Conservation (phyloP, 148 eudicot genomes). For the Heliamphora exappendiculata region DNA sequence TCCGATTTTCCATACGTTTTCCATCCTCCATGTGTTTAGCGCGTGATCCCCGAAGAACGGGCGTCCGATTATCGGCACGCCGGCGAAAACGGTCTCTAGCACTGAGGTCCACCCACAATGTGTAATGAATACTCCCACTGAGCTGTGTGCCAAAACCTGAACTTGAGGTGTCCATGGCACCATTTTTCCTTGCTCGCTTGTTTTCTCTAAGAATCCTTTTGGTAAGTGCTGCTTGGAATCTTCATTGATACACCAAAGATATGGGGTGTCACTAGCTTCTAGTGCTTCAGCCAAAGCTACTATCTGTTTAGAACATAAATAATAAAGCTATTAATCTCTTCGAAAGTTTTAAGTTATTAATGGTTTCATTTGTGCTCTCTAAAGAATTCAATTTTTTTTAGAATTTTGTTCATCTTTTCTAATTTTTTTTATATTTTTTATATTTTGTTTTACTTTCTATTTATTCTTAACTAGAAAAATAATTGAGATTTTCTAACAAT, state of each 20-base stretch:
- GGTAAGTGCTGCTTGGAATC: slow-evolving; percentile 27
- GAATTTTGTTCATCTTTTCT: too few species aligned
- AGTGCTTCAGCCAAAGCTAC: slow-evolving; percentile 48
- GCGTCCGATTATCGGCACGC: slow-evolving; percentile 64
- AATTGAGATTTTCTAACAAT: too few species aligned
- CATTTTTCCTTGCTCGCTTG: slow-evolving; percentile 31
- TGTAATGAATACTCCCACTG: slow-evolving; percentile 48
- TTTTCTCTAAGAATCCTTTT: slow-evolving; percentile 26
- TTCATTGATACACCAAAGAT: slow-evolving; percentile 57
- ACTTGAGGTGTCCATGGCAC: slow-evolving; percentile 74
- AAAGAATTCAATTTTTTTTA: too few species aligned
- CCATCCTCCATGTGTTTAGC: slow-evolving; percentile 42
- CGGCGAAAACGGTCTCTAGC: slow-evolving; percentile 48
- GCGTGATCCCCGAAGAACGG: slow-evolving; percentile 62
- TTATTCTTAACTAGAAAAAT: too few species aligned
- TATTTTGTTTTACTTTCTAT: too few species aligned
- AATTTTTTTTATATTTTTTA: too few species aligned
- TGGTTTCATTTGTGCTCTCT: too few species aligned
- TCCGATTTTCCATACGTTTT: slow-evolving; percentile 40
- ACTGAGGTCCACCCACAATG: slow-evolving; percentile 85
- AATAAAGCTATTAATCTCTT: too few species aligned
- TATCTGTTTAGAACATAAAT: not conserved
- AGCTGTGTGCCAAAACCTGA: slow-evolving; percentile 36
- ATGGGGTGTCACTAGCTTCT: slow-evolving; percentile 31
- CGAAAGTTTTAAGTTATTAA: too few species aligned